phyloP scores from a whole-genome alignment of 176 grass and related monocot species.

The Miscanthus lutarioriparius region DNA sequence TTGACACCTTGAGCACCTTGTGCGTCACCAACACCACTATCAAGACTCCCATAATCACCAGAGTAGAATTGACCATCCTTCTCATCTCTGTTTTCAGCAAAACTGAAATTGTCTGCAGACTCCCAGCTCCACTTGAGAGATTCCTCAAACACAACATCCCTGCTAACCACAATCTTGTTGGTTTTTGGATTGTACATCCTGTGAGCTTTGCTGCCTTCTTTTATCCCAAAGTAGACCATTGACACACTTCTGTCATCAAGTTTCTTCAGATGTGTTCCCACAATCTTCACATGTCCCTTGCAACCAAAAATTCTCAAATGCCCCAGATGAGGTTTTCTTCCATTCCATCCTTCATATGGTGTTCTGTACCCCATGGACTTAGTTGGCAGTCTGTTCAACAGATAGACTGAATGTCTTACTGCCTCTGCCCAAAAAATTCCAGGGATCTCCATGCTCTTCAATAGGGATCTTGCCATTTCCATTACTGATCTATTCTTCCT shows the following conservation, averaged over 20 bases:
- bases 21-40: too few relatives aligned
- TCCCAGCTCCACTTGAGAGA: neutral
- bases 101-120: too few relatives aligned
- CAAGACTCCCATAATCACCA: neutral
- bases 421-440: neutral
- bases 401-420: too few relatives aligned
- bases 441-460: neutral
- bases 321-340: accelerated
- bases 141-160: neutral
- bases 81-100: neutral
- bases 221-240: neutral
- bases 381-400: neutral
- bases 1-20: too few relatives aligned
- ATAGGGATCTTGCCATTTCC: neutral
- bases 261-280: neutral
- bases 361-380: neutral
- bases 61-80: too few relatives aligned
- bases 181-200: accelerated
- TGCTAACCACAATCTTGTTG: neutral
- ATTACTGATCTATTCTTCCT: neutral
- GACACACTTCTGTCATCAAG: neutral
- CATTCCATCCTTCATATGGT: neutral
- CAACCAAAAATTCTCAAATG: neutral
- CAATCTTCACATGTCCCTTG: too few relatives aligned
- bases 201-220: neutral